phyloP scores from a whole-genome alignment of 257 asterid species.

The Rubia yunnanensis region DNA sequence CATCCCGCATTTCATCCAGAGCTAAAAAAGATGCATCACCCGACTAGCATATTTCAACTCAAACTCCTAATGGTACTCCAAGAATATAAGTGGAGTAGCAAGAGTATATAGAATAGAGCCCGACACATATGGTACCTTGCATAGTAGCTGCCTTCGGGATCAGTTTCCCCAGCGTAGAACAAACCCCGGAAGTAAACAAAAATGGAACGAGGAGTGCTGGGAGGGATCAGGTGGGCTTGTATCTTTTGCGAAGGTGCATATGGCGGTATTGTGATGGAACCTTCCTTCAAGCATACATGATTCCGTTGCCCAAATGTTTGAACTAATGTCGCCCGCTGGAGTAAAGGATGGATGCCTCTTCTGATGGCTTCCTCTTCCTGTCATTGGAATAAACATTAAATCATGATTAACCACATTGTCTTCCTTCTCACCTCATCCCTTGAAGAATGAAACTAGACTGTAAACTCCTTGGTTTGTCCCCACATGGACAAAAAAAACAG shows the following conservation, averaged over 20 bases:
- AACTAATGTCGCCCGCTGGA: constrained; percentile 75
- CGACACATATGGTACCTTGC: constrained; percentile 45
- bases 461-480: too few relatives aligned
- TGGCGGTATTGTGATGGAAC: constrained; percentile 77
- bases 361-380: constrained; percentile 91
- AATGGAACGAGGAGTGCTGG: constrained; percentile 78
- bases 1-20: too few relatives aligned
- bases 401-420: neutral
- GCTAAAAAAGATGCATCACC: too few relatives aligned
- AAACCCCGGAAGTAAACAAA: constrained; percentile 86
- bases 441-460: too few relatives aligned
- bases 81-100: neutral
- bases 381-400: neutral
- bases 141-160: constrained; percentile 81
- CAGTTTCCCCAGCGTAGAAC: constrained; percentile 65
- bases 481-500: too few relatives aligned
- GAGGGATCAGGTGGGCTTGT: constrained; percentile 77
- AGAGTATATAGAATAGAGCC: neutral
- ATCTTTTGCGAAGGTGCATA: constrained; percentile 91
- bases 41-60: neutral
- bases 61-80: neutral
- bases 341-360: constrained; percentile 74
- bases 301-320: constrained; percentile 89
- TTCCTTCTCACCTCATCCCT: too few relatives aligned
- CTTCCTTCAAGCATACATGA: constrained; percentile 78